Evolutionary conservation across 495 filamentous ascomycete species (phyloP).

Genomic region (Tuber brumale): DNA sequence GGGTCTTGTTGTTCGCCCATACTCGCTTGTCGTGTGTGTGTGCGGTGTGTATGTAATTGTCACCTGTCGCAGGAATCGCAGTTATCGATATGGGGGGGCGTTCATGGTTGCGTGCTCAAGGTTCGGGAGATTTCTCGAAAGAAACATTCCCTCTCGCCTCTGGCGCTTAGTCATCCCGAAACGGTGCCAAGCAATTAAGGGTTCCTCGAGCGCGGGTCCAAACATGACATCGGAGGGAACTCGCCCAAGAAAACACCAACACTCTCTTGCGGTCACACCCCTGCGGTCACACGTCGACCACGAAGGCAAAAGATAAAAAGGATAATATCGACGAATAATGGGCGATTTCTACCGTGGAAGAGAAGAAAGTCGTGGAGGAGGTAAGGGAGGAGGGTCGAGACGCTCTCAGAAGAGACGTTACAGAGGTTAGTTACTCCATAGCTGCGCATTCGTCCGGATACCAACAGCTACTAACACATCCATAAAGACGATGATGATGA

Average conservation of each 20-base stretch:
- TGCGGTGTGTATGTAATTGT: conserved; percentile 25
- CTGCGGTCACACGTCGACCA: background rate
- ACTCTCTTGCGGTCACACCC: background rate
- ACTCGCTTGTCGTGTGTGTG: conserved; percentile 24
- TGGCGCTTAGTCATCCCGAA: background rate
- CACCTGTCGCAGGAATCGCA: background rate
- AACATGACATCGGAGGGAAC: background rate
- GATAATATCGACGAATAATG: conserved; percentile 23
- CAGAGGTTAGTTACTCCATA: conserved; percentile 29
- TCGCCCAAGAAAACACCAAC: conserved; percentile 13
- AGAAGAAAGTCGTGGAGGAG: conserved; percentile 29
- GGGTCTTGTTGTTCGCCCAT: background rate
- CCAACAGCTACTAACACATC: conserved; percentile 14
- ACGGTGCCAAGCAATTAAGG: conserved; percentile 24
- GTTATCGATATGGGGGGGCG: background rate
- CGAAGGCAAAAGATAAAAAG: background rate
- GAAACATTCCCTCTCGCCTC: background rate
- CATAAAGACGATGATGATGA: conserved; percentile 46
- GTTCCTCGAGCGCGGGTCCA: conserved; percentile 28
- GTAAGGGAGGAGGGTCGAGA: conserved; percentile 32
- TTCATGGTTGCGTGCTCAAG: background rate
- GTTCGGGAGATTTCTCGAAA: background rate
- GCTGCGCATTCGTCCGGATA: background rate
- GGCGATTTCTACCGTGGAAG: conserved; percentile 42
- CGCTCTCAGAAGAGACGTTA: conserved; percentile 36